A percentile compares a stretch with the other conserved stretches of the same genome.
Evolutionary conservation across 2,329 filamentous ascomycete species (phyloP).

Genomic region (Talaromyces sp.): DNA sequence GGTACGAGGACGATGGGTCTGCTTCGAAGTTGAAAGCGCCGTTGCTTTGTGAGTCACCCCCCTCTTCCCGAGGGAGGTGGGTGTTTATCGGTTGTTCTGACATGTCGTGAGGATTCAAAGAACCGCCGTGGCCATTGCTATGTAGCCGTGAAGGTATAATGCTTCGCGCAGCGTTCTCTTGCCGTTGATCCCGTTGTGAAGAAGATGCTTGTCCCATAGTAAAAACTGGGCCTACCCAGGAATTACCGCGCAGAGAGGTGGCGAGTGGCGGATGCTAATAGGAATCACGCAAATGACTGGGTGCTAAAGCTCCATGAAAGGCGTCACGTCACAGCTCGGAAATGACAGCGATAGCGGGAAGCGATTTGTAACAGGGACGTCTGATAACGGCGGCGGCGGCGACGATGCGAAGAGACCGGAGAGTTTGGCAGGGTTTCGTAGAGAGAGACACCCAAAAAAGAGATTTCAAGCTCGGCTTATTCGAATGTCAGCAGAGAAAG

Average conservation of each 20-base stretch:
- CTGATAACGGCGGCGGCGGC: neutral
- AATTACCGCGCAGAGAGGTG: conserved; percentile 5
- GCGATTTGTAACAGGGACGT: neutral
- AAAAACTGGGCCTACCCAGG: conserved; percentile 18
- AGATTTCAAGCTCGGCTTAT: neutral
- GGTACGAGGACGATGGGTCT: conserved; percentile 2
- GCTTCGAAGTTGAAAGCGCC: conserved; percentile 7
- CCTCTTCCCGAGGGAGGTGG: conserved; percentile 13
- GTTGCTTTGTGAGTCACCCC: conserved; percentile 6
- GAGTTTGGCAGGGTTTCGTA: neutral
- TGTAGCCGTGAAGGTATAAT: conserved; percentile 17
- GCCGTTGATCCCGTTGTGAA: conserved; percentile 31
- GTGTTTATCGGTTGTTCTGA: conserved; percentile 22
- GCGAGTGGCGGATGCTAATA: neutral
- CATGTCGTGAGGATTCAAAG: conserved; percentile 26
- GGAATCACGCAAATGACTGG: neutral
- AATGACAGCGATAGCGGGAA: neutral
- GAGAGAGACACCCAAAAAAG: neutral
- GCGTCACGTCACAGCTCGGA: neutral
- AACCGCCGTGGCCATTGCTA: conserved; percentile 27
- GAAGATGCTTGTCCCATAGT: conserved; percentile 43
- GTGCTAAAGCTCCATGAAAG: neutral
- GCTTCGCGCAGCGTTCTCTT: conserved; percentile 20
- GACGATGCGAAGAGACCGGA: neutral
- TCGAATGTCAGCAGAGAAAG: neutral